Base-by-base conservation (phyloP, 2,329 filamentous ascomycete genomes). In the Scleromitrula shiraiana region DNA sequence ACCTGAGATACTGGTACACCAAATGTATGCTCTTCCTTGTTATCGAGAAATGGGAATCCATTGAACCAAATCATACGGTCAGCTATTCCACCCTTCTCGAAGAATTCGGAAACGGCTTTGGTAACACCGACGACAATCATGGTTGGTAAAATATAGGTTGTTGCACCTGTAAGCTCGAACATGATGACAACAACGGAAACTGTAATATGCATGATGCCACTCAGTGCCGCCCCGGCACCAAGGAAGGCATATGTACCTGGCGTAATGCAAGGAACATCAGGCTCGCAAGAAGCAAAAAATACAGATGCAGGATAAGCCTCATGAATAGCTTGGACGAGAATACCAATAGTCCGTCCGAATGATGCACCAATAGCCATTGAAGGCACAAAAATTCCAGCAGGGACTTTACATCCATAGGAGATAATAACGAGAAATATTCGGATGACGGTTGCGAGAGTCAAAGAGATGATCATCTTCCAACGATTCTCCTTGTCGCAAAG, bases 31-130 rank as follows among this genome's bases (percentile, higher is more conserved):
- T 97, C 93, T 66, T 97, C 91, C 64, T 98, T 98, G 67, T 86
- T 94, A 68, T 98, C 93, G 2, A 98, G 75, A 68, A 94, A 98
- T 0, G 93, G 93, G 61, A 96, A 95, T 1, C 93, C 93, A 59
- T 88, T 97, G 69, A 96, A 95, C 84, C 89, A 95, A 59, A 98
- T 98, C 88, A 96, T 95, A 53, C 89, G 84, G 65, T 98, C 93
- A 19, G 93, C 93, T 50, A 98, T 97, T 39, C 93, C 93, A 24
- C 91, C 93, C 63, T 91, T 94, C n/a, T 89, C 88, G 62, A 95
- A 93, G 10, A 89, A 75, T 56, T 95, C 88, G 53, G 86, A 83
- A 39, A 98, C 87, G 12, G 87, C 87, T 71, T 98, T 98, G 32
- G 91, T 97, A 26, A 96, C 85, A 41, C 93, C 93, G 2, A 97